A percentile compares a stretch with the other conserved stretches of the same genome.
Conservation (phyloP, 2,329 filamentous ascomycete species). For the Fusarium tuaranense region DNA sequence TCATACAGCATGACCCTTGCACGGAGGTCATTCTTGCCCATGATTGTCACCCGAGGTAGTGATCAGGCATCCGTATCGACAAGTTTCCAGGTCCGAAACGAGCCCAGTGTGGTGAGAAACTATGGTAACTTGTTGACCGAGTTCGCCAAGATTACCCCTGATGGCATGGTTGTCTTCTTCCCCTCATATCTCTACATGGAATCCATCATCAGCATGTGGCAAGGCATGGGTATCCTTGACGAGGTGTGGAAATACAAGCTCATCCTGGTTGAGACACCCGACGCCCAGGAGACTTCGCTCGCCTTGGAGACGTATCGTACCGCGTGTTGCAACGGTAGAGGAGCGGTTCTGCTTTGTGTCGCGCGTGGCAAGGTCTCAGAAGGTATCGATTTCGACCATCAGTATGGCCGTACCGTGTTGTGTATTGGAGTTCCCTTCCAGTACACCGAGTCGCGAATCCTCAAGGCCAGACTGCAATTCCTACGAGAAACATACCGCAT, state of each 20-base stretch:
- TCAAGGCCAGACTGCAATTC: conserved; percentile 96
- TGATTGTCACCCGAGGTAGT: conserved; percentile 96
- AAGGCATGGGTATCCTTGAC: conserved; percentile 97
- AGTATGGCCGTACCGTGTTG: conserved; percentile 94
- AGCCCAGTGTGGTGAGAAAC: conserved; percentile 96
- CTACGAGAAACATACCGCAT: conserved; percentile 97
- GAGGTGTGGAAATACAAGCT: conserved; percentile 99
- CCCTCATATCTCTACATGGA: conserved; percentile 99
- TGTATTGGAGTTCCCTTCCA: conserved; percentile 99
- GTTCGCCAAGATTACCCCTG: conserved; percentile 94
- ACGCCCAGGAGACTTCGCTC: conserved; percentile 95
- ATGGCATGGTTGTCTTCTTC: conserved; percentile 99
- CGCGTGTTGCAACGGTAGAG: conserved; percentile 95
- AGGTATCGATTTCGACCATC: conserved; percentile 99
- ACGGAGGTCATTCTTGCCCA: conserved; percentile 92
- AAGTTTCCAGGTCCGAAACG: conserved; percentile 94
- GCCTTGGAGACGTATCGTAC: conserved; percentile 97
- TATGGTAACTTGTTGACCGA: conserved; percentile 94
- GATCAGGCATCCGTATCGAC: conserved; percentile 95
- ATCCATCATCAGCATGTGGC: conserved; percentile 98
- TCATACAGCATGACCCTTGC: conserved; percentile 98
- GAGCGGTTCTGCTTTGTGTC: conserved; percentile 92
- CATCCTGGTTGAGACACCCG: conserved; percentile 96
- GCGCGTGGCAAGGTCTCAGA: conserved; percentile 97
- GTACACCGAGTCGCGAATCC: conserved; percentile 96